Percentiles rank a stretch among this genome's conserved stretches.
Conservation (phyloP, 768 basidiomycete genomes). For the Panaeolus cyanescens region DNA sequence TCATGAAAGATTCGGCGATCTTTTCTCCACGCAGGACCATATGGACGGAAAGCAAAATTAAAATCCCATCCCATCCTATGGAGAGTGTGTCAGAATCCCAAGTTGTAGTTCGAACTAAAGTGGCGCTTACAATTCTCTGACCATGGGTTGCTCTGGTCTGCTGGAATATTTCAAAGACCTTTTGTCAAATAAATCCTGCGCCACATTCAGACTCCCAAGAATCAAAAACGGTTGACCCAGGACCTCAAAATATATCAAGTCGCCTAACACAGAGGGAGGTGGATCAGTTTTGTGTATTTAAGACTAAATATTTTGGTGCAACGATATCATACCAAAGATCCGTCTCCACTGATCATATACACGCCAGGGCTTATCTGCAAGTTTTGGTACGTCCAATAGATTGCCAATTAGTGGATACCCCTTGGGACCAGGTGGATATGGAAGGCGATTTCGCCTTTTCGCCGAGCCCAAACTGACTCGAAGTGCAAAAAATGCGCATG, state of each 20-base stretch:
- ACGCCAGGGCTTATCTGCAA: conserved; percentile 30
- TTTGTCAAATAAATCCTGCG: conserved; percentile 50
- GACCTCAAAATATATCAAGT: conserved; percentile 43
- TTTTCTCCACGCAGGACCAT: conserved; percentile 12
- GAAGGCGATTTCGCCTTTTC: conserved; percentile 19
- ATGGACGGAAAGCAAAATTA: conserved; percentile 18
- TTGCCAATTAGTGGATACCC: conserved; percentile 55
- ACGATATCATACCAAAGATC: conserved; percentile 11
- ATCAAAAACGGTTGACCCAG: conserved; percentile 26
- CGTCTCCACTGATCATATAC: conserved; percentile 39
- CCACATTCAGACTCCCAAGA: conserved; percentile 27
- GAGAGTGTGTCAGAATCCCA: no score
- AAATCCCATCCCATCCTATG: conserved; percentile 25
- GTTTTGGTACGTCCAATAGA: conserved; percentile 38
- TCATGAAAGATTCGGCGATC: not conserved
- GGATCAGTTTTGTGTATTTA: no score
- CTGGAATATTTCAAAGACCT: conserved; percentile 51
- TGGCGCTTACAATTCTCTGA: conserved; percentile 46
- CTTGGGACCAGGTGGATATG: conserved; percentile 56
- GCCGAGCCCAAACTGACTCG: not conserved
- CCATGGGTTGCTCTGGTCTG: conserved; percentile 37
- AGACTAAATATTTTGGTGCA: no score
- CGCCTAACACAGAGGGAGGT: no score
- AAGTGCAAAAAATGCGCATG: not conserved
- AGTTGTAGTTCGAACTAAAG: no score